phyloP scores from a whole-genome alignment of 345 rosid genomes.

The Odontarrhena argentea region DNA sequence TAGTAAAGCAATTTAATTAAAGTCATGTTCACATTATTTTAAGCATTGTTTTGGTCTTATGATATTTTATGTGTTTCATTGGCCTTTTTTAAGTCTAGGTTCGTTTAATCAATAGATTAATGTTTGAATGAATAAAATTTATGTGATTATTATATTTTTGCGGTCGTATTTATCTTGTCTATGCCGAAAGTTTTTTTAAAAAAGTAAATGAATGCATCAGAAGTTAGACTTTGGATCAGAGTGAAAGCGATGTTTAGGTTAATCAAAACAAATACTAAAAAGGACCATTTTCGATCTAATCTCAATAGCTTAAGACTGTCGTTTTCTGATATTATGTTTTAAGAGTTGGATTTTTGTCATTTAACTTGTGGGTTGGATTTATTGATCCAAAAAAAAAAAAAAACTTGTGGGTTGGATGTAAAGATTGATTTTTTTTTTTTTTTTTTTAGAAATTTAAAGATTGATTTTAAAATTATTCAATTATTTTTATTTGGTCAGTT shows the following conservation, averaged over 20 bases:
- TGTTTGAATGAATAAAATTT: slow-evolving; percentile 26
- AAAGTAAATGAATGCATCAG: slow-evolving; percentile 24
- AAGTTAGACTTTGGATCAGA: slow-evolving; percentile 34
- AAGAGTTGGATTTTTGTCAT: background rate
- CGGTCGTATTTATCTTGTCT: slow-evolving; percentile 24
- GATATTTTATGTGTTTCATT: background rate
- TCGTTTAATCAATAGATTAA: background rate
- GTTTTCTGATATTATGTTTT: background rate
- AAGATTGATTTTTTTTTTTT: too few species aligned
- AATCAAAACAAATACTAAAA: slow-evolving; percentile 28
- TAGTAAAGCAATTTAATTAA: slow-evolving; percentile 13
- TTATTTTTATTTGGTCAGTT: too few species aligned
- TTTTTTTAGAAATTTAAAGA: too few species aligned
- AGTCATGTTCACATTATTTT: background rate
- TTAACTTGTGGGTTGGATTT: too few species aligned
- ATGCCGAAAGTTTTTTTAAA: slow-evolving; percentile 33
- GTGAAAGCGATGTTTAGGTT: slow-evolving; percentile 37
- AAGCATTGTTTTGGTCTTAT: slow-evolving; percentile 5
- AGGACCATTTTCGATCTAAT: background rate
- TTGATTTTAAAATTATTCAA: too few species aligned
- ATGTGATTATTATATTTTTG: slow-evolving; percentile 8
- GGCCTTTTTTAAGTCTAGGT: background rate
- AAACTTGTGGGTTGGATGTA: too few species aligned
- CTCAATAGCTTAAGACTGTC: slow-evolving; percentile 25
- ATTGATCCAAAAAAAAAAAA: too few species aligned